These are phyloP conservation scores for Inosperma sp. DNA, from an alignment of 768 basidiomycete genomes.

Conservation along the genomic window DNA sequence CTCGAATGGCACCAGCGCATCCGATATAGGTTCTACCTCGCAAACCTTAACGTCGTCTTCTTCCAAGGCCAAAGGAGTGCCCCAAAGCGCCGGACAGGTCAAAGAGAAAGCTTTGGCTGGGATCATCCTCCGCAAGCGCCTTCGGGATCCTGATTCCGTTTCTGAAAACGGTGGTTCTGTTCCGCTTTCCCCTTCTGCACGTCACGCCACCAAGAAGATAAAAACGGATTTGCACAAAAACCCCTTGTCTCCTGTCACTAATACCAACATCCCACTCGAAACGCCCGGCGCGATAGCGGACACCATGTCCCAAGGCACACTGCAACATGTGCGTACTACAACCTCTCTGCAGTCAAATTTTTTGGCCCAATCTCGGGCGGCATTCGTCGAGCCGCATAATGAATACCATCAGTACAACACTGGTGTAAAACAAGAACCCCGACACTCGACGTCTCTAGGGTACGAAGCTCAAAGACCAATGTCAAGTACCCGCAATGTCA, in stretches of 20 bases:
- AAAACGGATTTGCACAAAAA: conserved; percentile 27
- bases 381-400: no score
- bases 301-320: no score
- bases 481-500: no score
- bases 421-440: no score
- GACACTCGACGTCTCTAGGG: no score
- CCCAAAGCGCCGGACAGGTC: conserved; percentile 4
- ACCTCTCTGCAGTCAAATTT: no score
- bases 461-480: no score
- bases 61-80: background rate
- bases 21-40: background rate
- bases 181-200: background rate
- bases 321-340: background rate
- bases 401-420: no score
- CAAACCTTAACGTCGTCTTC: background rate
- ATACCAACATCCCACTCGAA: background rate
- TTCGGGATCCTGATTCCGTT: conserved; percentile 26
- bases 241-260: conserved; percentile 19
- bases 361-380: no score
- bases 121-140: conserved; percentile 36
- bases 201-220: conserved; percentile 21
- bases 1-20: background rate
- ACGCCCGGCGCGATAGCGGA: background rate
- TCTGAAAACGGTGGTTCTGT: background rate
- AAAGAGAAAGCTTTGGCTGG: conserved; percentile 30